phyloP scores from a whole-genome alignment of 345 rosid species.

The Erysimum cheiranthoides region DNA sequence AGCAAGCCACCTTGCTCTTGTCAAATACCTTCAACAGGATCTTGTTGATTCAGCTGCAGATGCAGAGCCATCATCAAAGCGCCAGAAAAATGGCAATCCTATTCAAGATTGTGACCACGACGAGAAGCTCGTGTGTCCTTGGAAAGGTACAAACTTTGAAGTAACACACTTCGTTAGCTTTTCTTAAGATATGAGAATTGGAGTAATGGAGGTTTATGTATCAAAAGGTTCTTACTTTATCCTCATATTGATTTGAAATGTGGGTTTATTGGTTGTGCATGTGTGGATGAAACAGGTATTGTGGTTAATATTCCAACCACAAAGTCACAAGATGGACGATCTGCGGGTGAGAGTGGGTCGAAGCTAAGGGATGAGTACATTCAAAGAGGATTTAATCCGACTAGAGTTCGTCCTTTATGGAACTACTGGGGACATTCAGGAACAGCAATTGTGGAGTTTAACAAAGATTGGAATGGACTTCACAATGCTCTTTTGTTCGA shows the following conservation, averaged over 20 bases:
- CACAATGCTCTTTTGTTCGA: conserved; percentile 85
- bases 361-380: conserved; percentile 87
- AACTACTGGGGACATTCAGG: conserved; percentile 85
- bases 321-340: conserved; percentile 64
- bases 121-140: conserved; percentile 89
- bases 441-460: conserved; percentile 79
- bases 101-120: conserved; percentile 57
- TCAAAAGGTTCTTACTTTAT: not conserved
- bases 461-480: conserved; percentile 88
- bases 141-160: conserved; percentile 52
- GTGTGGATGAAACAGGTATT: conserved; percentile 51
- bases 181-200: not conserved
- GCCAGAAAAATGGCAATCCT: conserved; percentile 40
- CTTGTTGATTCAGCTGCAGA: conserved; percentile 43
- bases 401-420: conserved; percentile 85
- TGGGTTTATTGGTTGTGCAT: conserved; percentile 14
- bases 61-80: conserved; percentile 52
- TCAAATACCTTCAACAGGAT: conserved; percentile 75
- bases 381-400: conserved; percentile 83
- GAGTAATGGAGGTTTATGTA: not conserved
- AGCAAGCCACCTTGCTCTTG: conserved; percentile 84
- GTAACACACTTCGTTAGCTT: conserved; percentile 12
- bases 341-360: conserved; percentile 86
- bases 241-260: not conserved
- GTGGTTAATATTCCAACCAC: conserved; percentile 83